Evolutionary conservation across 306 rosid species (phyloP).

Genomic region (Rosa persica): DNA sequence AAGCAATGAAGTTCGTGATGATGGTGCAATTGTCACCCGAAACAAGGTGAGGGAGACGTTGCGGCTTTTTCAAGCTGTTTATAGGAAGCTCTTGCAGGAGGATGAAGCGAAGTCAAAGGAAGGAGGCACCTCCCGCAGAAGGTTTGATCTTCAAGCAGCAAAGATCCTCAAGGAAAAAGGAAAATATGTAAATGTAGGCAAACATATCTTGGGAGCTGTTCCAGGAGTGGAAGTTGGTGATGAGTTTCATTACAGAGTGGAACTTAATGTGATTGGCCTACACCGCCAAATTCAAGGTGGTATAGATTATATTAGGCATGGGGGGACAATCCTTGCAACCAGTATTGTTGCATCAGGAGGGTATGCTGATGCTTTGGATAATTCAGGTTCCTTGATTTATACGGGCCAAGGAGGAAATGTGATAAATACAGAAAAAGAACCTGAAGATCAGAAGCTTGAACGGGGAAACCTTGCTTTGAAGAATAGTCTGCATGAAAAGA

Average conservation of each 20-base stretch:
- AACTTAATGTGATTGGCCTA: conserved; percentile 76
- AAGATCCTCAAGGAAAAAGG: conserved; percentile 54
- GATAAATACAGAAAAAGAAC: conserved; percentile 55
- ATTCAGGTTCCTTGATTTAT: conserved; percentile 67
- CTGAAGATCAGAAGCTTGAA: conserved; percentile 95
- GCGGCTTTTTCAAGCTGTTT: conserved; percentile 70
- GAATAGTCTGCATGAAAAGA: conserved; percentile 63
- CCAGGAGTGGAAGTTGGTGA: conserved; percentile 96
- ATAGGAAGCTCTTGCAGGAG: conserved; percentile 76
- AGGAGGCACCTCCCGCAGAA: conserved; percentile 28
- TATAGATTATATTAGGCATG: conserved; percentile 65
- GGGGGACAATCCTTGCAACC: conserved; percentile 62
- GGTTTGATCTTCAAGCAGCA: conserved; percentile 63
- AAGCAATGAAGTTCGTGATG: conserved; percentile 27
- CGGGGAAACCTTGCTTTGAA: conserved; percentile 92
- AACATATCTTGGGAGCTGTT: conserved; percentile 66
- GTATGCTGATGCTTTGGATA: conserved; percentile 66
- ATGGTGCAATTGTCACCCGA: conserved; percentile 46
- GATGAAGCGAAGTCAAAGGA: conserved; percentile 55
- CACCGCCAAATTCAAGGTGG: conserved; percentile 81
- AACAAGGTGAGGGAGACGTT: conserved; percentile 68
- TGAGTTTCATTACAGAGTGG: conserved; percentile 83
- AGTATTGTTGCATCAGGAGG: conserved; percentile 90
- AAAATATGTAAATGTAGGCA: conserved; percentile 59
- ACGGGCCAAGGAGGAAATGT: conserved; percentile 94